Evolutionary conservation across 2,329 filamentous ascomycete species (phyloP).

Genomic region (Onygena corvina): DNA sequence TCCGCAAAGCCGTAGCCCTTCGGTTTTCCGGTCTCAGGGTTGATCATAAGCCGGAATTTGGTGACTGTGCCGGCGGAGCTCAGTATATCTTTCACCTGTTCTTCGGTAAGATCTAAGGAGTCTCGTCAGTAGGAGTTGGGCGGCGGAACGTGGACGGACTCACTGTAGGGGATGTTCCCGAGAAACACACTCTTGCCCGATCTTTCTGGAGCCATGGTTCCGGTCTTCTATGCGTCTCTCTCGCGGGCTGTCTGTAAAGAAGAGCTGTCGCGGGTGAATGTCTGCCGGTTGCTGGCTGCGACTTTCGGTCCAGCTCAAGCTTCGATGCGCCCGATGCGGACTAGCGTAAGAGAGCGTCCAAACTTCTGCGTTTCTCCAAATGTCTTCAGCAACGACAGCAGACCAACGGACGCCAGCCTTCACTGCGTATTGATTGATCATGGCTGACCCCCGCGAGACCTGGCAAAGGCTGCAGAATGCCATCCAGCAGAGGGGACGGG

Average conservation of each 20-base stretch:
- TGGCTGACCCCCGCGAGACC: conserved; percentile 49
- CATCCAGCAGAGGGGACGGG: conserved; percentile 42
- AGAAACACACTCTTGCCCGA: conserved; percentile 37
- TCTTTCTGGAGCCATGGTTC: conserved; percentile 34
- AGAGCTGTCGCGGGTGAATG: neutral
- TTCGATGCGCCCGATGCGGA: conserved; percentile 12
- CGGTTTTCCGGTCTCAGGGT: conserved; percentile 83
- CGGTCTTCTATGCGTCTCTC: neutral
- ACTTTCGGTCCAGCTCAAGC: neutral
- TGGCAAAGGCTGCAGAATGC: conserved; percentile 54
- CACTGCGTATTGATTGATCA: conserved; percentile 1
- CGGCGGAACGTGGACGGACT: conserved; percentile 42
- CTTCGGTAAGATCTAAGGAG: conserved; percentile 73
- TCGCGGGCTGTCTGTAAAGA: neutral
- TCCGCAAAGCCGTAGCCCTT: conserved; percentile 97
- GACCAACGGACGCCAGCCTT: neutral
- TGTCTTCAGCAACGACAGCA: conserved; percentile 9
- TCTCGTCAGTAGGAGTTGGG: conserved; percentile 50
- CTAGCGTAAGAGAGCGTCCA: conserved; percentile 8
- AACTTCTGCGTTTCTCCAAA: conserved; percentile 13
- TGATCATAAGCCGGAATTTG: conserved; percentile 87
- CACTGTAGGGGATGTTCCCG: conserved; percentile 55
- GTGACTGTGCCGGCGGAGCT: conserved; percentile 79
- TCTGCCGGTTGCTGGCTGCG: no score
- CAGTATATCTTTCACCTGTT: conserved; percentile 91